These are phyloP conservation scores for Fraxinus ornus DNA, from an alignment of 305 asterid species.

Conservation along the genomic window DNA sequence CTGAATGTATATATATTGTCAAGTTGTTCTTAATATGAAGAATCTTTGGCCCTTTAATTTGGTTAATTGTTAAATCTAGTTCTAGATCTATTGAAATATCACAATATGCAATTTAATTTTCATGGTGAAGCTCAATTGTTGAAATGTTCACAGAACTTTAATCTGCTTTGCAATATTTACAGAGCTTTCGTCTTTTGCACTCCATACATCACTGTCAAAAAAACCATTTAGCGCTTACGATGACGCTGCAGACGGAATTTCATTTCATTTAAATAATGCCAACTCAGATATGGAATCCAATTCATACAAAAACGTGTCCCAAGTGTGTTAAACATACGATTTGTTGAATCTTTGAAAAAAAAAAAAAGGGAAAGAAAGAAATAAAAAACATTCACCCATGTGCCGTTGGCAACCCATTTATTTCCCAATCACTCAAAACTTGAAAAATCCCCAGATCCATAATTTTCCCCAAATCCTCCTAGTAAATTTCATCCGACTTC, in stretches of 20 bases:
- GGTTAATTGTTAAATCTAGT: not conserved
- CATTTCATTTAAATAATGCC: not conserved
- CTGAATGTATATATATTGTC: not conserved
- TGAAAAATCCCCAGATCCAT: too few species aligned
- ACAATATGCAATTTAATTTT: not conserved
- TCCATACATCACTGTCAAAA: not conserved
- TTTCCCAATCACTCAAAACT: too few species aligned
- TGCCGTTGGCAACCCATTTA: too few species aligned
- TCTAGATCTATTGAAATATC: not conserved
- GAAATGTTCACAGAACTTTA: not conserved
- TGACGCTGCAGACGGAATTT: too few species aligned
- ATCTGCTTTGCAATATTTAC: too few species aligned
- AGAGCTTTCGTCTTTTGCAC: not conserved
- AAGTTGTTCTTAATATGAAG: not conserved
- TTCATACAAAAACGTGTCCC: not conserved
- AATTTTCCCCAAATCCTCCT: not conserved
- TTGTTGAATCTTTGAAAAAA: too few species aligned
- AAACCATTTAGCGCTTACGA: too few species aligned
- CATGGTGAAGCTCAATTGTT: not conserved
- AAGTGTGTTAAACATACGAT: not conserved
- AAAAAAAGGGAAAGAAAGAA: too few species aligned
- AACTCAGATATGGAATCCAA: not conserved
- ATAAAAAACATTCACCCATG: too few species aligned
- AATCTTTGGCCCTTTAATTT: not conserved
- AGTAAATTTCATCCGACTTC: not conserved